Base-by-base conservation (phyloP, 108 stramenopile genomes). In the Cylindrotheca closterium region DNA sequence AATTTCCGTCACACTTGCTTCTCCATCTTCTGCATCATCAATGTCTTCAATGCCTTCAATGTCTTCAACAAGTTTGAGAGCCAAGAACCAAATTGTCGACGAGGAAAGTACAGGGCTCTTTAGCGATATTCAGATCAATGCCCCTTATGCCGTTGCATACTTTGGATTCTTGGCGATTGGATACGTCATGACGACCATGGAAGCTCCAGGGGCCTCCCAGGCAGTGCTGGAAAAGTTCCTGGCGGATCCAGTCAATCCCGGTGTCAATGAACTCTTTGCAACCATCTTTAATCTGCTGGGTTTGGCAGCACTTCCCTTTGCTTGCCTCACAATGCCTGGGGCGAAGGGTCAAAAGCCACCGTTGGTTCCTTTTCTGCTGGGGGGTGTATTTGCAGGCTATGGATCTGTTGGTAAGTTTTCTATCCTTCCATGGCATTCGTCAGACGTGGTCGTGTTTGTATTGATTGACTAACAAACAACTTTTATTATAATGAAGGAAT, bases 221-320 rank as follows among this genome's bases (percentile, higher is more conserved):
- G 24, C 60, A 27, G 73, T 78, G 51, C 22, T 80, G 30, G 76
- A 42, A 7, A 42, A 42, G 37, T 42, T 42, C 15, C 15, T 42
- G 37, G 15, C 34, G 28, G 58, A 83, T 64, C 82, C 82, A 26
- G 37, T 68, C 4, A 66, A 80, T 23, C 82, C 82, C 12, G 31
- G 31, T 25, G 65, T 68, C 66, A 80, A 80, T 62, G 79, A 77
- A 42, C 60, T 83, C 1, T 83, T 83, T 48, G 57, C 60, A 0
- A 45, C 68, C n/a, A 55, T 83, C 4, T 83, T 83, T 58, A 83
- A 83, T 59, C 33, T 74, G 21, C 65, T 83, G 0, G 82, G 79
- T 1, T 42, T 83, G 17, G 63, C 69, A n/a, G 62, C 65, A 24
- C 26, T 74, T 19, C 79, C 82, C 3, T 30, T 83, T 4, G 76